phyloP scores from a whole-genome alignment of 257 asterid genomes.

The Salvia miltiorrhiza region DNA sequence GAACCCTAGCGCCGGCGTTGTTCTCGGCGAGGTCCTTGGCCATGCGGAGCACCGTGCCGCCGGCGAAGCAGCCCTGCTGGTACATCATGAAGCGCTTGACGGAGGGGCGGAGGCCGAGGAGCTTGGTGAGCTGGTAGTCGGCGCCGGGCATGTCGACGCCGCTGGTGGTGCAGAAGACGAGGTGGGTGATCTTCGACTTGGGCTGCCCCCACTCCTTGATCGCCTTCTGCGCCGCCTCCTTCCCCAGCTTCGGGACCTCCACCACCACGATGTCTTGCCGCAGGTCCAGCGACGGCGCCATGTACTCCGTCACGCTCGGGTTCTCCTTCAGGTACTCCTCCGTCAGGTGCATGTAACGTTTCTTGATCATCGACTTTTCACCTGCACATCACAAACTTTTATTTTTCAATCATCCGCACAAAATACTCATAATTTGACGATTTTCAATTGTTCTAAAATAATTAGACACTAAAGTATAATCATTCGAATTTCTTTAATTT shows the following conservation, averaged over 20 bases:
- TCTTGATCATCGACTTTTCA: conserved; percentile 63
- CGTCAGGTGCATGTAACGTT: conserved; percentile 60
- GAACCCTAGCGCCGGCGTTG: conserved; percentile 60
- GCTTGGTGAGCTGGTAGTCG: conserved; percentile 76
- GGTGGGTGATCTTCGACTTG: conserved; percentile 70
- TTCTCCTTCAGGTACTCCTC: conserved; percentile 60
- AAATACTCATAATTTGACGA: no score
- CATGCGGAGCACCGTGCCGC: conserved; percentile 66
- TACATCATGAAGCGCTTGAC: conserved; percentile 78
- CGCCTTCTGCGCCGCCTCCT: conserved; percentile 80
- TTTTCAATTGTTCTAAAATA: no score
- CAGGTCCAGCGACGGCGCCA: conserved; percentile 70
- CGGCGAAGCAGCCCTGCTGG: conserved; percentile 59
- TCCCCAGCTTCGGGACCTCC: conserved; percentile 78
- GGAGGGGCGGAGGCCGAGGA: conserved; percentile 68
- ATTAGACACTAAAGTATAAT: no score
- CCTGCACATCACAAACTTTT: conserved; percentile 33
- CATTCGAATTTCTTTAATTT: no score
- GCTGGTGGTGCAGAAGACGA: conserved; percentile 73
- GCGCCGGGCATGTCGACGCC: conserved; percentile 95
- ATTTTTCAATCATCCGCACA: no score
- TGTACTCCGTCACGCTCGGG: conserved; percentile 53
- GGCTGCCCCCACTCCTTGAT: conserved; percentile 90
- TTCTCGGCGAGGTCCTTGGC: conserved; percentile 84
- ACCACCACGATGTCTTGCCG: conserved; percentile 72